A percentile compares a stretch with the other conserved stretches of the same genome.
phyloP scores from a whole-genome alignment of 1,284 basidiomycete species.

The Ustilago cynodontis region DNA sequence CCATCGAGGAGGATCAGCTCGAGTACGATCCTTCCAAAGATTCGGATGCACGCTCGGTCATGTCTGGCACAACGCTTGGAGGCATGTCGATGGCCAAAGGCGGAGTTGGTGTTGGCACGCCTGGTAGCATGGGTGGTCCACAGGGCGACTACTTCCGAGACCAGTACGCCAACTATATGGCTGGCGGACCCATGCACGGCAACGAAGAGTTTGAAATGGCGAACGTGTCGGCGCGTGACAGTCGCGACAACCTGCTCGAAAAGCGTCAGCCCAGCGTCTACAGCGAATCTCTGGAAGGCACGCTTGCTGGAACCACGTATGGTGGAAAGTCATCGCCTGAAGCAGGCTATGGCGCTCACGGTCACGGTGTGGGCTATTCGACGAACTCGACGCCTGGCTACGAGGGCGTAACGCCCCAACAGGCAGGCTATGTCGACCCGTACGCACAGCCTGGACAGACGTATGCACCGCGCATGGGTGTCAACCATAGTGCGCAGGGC shows the following conservation, averaged over 20 bases:
- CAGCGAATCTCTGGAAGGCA: conserved; percentile 49
- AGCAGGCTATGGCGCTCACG: conserved; percentile 26
- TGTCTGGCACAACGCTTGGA: conserved; percentile 64
- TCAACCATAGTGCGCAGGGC: conserved; percentile 32
- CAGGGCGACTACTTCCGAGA: conserved; percentile 54
- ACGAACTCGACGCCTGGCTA: conserved; percentile 22
- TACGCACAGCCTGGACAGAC: conserved; percentile 23
- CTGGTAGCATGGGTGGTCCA: conserved; percentile 23
- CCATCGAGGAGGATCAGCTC: conserved; percentile 64
- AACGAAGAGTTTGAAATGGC: conserved; percentile 62
- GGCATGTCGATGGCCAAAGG: conserved; percentile 32
- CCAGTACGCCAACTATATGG: conserved; percentile 61
- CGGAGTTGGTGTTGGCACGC: conserved; percentile 34
- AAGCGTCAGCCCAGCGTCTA: conserved; percentile 49
- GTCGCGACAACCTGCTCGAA: conserved; percentile 63
- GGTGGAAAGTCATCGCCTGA: conserved; percentile 43
- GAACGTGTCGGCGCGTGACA: conserved; percentile 47
- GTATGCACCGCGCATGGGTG: conserved; percentile 29
- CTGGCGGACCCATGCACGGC: conserved; percentile 36
- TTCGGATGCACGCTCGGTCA: conserved; percentile 59
- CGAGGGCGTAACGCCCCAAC: conserved; percentile 30
- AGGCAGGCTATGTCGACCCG: conserved; percentile 35
- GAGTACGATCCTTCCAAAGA: conserved; percentile 64
- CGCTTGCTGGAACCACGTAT: conserved; percentile 37
- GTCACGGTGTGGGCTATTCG: conserved; percentile 12